Percentiles rank a stretch among this genome's conserved stretches.
These are phyloP conservation scores for Spathaspora sp. DNA, from an alignment of 1,139 yeast genomes.

Conservation along the genomic window DNA sequence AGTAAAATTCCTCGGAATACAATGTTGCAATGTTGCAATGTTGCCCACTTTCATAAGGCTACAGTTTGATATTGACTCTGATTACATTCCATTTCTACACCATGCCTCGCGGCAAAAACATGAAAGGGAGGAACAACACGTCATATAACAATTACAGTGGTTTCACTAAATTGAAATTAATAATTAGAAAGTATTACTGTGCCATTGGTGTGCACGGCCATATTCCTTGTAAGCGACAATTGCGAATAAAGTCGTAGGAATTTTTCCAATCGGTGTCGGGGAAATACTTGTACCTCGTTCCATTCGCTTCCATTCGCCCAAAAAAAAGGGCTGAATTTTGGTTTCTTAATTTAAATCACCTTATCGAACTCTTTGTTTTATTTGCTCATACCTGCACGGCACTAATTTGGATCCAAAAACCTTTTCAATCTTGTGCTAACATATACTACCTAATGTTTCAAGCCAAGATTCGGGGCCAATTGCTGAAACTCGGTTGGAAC, in stretches of 20 bases:
- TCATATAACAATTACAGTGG: too few relatives aligned
- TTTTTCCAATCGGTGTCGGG: not conserved
- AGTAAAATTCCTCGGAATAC: too few relatives aligned
- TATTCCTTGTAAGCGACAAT: not conserved
- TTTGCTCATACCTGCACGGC: slow-evolving; percentile 1
- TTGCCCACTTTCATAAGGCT: too few relatives aligned
- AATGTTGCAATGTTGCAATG: too few relatives aligned
- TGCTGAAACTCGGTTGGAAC: slow-evolving; percentile 2
- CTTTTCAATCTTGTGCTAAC: slow-evolving; percentile 2
- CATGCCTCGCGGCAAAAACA: too few relatives aligned
- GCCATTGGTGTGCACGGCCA: slow-evolving; percentile 1
- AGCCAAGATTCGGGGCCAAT: not conserved
- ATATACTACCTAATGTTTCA: not conserved
- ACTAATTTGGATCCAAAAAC: not conserved
- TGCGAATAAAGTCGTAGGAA: not conserved
- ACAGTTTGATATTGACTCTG: too few relatives aligned
- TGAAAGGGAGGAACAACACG: too few relatives aligned
- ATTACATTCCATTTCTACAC: too few relatives aligned
- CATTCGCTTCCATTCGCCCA: not conserved
- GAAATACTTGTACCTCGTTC: not conserved
- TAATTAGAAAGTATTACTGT: not conserved
- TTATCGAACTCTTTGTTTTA: not conserved
- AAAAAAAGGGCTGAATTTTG: not conserved
- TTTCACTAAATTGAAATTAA: not conserved
- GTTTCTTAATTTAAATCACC: not conserved